Percentiles rank a stretch among this genome's conserved stretches.
These are phyloP conservation scores for Lentinula sp. DNA, from an alignment of 768 basidiomycete genomes.

Conservation along the genomic window DNA sequence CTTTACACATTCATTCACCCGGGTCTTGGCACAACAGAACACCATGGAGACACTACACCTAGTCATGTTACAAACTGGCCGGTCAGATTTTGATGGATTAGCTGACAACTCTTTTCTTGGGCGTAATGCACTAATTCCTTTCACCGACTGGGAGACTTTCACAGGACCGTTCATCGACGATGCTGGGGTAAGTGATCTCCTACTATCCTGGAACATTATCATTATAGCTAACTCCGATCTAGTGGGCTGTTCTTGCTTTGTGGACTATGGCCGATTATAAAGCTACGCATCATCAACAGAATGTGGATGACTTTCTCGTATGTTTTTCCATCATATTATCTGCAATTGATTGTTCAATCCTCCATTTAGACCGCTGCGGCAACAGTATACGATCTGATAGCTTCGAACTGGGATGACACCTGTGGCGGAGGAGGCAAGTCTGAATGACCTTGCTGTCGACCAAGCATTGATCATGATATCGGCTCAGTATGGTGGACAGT, in stretches of 20 bases:
- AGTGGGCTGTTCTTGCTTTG: slow-evolving; percentile 49
- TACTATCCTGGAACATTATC: background rate
- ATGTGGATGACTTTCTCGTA: slow-evolving; percentile 20
- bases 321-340: background rate
- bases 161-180: slow-evolving; percentile 47
- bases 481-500: slow-evolving; percentile 51
- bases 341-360: background rate
- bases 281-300: slow-evolving; percentile 26
- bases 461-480: background rate
- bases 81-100: slow-evolving; percentile 28
- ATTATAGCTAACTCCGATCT: slow-evolving; percentile 10
- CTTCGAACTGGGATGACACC: slow-evolving; percentile 40
- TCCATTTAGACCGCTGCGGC: slow-evolving; percentile 33
- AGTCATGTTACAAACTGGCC: slow-evolving; percentile 45
- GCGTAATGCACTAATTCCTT: slow-evolving; percentile 28
- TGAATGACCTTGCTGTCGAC: background rate
- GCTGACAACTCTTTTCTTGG: slow-evolving; percentile 43
- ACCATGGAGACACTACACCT: slow-evolving; percentile 52
- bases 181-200: slow-evolving; percentile 32
- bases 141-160: slow-evolving; percentile 36
- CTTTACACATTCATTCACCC: background rate
- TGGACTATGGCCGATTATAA: slow-evolving; percentile 57
- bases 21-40: slow-evolving; percentile 28
- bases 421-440: slow-evolving; percentile 47
- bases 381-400: slow-evolving; percentile 45